phyloP scores from a whole-genome alignment of 257 asterid species.

The Hygrophila difformis region DNA sequence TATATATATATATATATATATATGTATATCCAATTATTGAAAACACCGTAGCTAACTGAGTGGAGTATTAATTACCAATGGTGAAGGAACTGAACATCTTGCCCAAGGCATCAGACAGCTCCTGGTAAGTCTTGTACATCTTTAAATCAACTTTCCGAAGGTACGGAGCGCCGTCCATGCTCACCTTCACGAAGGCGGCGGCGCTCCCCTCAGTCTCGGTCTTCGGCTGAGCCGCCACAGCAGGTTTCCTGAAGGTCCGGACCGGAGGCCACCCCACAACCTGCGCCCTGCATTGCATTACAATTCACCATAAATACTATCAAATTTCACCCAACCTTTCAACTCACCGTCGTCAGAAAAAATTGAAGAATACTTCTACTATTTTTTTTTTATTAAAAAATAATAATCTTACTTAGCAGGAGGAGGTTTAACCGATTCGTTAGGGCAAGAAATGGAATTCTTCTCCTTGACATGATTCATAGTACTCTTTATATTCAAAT shows the following conservation, averaged over 20 bases:
- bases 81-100: constrained; percentile 71
- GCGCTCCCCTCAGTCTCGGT: constrained; percentile 18
- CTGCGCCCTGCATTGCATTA: constrained; percentile 51
- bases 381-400: not conserved
- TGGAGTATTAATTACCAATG: constrained; percentile 34
- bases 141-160: constrained; percentile 71
- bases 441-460: constrained; percentile 7
- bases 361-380: not conserved
- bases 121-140: constrained; percentile 55
- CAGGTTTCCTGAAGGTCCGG: constrained; percentile 54
- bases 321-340: not conserved
- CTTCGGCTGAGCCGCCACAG: constrained; percentile 39
- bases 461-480: constrained; percentile 16
- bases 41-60: no score
- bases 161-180: constrained; percentile 92
- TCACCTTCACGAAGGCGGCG: constrained; percentile 59
- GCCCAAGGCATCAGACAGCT: constrained; percentile 59
- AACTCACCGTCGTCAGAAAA: not conserved
- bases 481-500: constrained; percentile 7
- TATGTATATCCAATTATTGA: no score
- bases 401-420: constrained; percentile 42
- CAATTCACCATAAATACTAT: not conserved
- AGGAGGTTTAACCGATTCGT: constrained; percentile 47
- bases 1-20: no score
- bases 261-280: constrained; percentile 97